A percentile compares a stretch with the other conserved stretches of the same genome.
These are phyloP conservation scores for Populus nigra DNA, from an alignment of 345 rosid genomes.

Conservation along the genomic window DNA sequence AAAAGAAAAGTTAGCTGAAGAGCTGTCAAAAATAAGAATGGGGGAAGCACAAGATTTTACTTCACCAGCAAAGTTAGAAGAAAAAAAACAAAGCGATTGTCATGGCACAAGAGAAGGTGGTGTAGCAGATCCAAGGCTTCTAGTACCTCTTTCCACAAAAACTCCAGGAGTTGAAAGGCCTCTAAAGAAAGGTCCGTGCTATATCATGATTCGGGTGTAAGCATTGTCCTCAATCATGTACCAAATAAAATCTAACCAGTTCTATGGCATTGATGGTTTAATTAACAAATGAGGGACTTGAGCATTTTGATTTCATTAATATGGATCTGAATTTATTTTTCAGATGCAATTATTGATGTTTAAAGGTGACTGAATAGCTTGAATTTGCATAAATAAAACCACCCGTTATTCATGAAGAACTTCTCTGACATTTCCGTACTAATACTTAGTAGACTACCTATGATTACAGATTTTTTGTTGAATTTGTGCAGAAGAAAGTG, in stretches of 20 bases:
- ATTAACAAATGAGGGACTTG: background rate
- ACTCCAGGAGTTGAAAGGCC: slow-evolving; percentile 14
- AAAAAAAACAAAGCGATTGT: slow-evolving; percentile 21
- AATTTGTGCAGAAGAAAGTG: slow-evolving; percentile 50
- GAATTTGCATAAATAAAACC: background rate
- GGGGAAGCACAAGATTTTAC: slow-evolving; percentile 40
- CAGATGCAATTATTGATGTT: slow-evolving; percentile 1
- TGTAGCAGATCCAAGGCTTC: slow-evolving; percentile 16
- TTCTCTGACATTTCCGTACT: slow-evolving; percentile 10
- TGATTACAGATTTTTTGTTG: slow-evolving; percentile 10
- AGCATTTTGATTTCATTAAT: background rate
- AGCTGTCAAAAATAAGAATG: slow-evolving; percentile 69
- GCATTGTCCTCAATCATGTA: background rate
- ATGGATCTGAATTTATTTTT: slow-evolving; percentile 2
- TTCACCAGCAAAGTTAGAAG: slow-evolving; percentile 32
- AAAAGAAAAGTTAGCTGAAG: slow-evolving; percentile 64
- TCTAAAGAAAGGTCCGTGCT: slow-evolving; percentile 34
- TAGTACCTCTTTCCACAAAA: slow-evolving; percentile 12
- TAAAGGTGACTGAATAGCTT: background rate
- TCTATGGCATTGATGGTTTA: background rate
- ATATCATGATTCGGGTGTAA: background rate
- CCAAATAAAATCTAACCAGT: background rate
- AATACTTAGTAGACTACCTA: slow-evolving; percentile 2
- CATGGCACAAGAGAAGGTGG: slow-evolving; percentile 20
- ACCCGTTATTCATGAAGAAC: background rate